These are phyloP conservation scores for Mycena olivaceomarginata DNA, from an alignment of 768 basidiomycete genomes.

Conservation along the genomic window DNA sequence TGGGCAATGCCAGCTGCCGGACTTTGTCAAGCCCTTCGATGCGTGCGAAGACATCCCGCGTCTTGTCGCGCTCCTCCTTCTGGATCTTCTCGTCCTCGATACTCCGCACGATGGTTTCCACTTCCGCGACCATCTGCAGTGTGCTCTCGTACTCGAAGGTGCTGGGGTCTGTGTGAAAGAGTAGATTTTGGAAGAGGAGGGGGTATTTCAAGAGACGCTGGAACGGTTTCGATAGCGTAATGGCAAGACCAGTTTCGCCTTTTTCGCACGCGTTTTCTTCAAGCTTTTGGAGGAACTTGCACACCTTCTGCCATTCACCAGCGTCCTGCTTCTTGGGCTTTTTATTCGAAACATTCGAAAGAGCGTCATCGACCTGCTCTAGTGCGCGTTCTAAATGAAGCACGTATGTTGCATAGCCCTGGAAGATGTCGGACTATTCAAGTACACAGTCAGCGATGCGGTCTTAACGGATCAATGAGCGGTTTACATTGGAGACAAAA, in stretches of 20 bases:
- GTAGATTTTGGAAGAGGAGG: constrained; percentile 96
- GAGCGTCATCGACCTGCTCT: constrained; percentile 88
- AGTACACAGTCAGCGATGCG: constrained; percentile 38
- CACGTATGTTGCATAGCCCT: constrained; percentile 95
- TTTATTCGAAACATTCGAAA: constrained; percentile 80
- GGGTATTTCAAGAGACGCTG: constrained; percentile 98
- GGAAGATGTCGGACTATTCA: constrained; percentile 90
- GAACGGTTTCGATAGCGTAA: constrained; percentile 97
- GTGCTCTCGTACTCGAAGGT: constrained; percentile 98
- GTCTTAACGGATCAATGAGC: constrained; percentile 36
- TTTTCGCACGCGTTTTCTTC: constrained; percentile 89
- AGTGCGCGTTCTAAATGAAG: constrained; percentile 95
- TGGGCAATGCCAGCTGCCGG: constrained; percentile 93
- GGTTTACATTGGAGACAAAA: constrained; percentile 93
- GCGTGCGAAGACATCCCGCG: constrained; percentile 95
- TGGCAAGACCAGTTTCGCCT: constrained; percentile 96
- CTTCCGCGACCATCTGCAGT: constrained; percentile 96
- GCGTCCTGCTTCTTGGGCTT: constrained; percentile 90
- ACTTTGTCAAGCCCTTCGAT: constrained; percentile 98
- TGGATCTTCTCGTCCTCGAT: constrained; percentile 99
- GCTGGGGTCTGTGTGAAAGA: constrained; percentile 97
- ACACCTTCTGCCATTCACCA: constrained; percentile 86
- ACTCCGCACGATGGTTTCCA: constrained; percentile 95
- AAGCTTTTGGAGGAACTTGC: constrained; percentile 82
- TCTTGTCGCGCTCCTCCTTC: constrained; percentile 96